Evolutionary conservation across 306 rosid species (phyloP), one percentile per base, ranked within the genome.

Genomic region (Ormosia emarginata): DNA sequence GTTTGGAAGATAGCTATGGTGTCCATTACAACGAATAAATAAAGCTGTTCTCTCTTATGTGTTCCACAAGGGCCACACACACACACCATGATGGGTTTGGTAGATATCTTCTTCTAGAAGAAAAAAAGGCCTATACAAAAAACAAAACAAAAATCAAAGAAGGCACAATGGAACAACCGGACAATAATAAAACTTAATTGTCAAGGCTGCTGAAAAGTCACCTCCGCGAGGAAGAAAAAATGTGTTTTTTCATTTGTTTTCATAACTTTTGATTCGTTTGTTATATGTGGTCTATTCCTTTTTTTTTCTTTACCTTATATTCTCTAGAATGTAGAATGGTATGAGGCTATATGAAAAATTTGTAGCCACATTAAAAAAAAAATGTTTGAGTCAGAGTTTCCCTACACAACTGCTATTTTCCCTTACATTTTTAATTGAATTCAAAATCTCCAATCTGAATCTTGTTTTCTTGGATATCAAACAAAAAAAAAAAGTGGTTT

Each of bases 171-270:
- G 30, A 8, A 15, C 15, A 9, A 67, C 52, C 14, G 3, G 47
- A 36, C 10, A 71, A 15, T 6, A 7, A 4, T 14, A 13, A 15
- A 17, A 9, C 6, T n/a, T 15, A 34, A 18, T 39, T 61, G 39
- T 52, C 66, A 37, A 39, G 11, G 43, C 34, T 13, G 68, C 49
- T 63, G 58, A 72, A 64, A 64, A 78, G 76, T 83, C 80, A 46
- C 83, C 71, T 17, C 77, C 81, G 66, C 75, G 77, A 72, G 80
- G 65, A 71, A 24, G 86, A 29, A 64, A 70, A 64, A 0, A 0
- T 0, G 39, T 18, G 30, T 15, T 4, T 40, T 62, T 46, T 11
- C 9, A 4, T 24, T 34, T 14, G 34, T 3, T 32, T 71, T 71
- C 47, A 10, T 8, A 56, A 10, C 4, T 15, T 39, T 8, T 32